Evolutionary conservation across 2,329 filamentous ascomycete species (phyloP).

Genomic region (Aspergillus cejpii): DNA sequence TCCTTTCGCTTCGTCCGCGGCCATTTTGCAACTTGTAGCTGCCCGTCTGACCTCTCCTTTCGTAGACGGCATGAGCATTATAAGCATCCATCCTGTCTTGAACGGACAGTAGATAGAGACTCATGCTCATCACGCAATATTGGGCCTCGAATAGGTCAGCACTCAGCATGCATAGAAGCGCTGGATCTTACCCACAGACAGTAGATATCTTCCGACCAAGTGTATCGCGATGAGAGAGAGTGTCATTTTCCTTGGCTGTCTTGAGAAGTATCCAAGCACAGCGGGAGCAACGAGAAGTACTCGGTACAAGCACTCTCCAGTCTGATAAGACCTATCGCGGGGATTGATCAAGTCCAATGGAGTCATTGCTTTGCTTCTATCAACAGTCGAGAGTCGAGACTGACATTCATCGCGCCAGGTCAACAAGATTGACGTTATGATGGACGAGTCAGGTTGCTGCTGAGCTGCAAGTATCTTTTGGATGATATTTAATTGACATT

Average conservation of each 20-base stretch:
- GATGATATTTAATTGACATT: too few species aligned
- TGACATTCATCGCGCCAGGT: constrained; percentile 17
- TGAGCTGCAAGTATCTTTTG: constrained; percentile 1
- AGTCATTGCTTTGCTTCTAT: not conserved
- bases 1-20: constrained; percentile 11
- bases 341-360: too few species aligned
- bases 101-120: not conserved
- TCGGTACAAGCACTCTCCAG: too few species aligned
- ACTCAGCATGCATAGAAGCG: not conserved
- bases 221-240: not conserved
- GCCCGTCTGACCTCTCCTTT: too few species aligned
- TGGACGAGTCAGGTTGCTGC: constrained; percentile 10
- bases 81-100: not conserved
- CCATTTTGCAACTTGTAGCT: constrained; percentile 11
- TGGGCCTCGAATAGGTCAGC: constrained; percentile 2
- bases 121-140: constrained; percentile 15
- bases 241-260: too few species aligned
- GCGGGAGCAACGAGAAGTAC: too few species aligned
- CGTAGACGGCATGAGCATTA: not conserved
- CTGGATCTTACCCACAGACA: not conserved
- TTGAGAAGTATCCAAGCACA: not conserved
- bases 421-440: constrained; percentile 20
- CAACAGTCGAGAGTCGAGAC: not conserved
- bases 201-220: constrained; percentile 6
- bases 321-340: too few species aligned